These are phyloP conservation scores for Hypoxylon cercidicola DNA, from an alignment of 495 filamentous ascomycete species.

Conservation along the genomic window DNA sequence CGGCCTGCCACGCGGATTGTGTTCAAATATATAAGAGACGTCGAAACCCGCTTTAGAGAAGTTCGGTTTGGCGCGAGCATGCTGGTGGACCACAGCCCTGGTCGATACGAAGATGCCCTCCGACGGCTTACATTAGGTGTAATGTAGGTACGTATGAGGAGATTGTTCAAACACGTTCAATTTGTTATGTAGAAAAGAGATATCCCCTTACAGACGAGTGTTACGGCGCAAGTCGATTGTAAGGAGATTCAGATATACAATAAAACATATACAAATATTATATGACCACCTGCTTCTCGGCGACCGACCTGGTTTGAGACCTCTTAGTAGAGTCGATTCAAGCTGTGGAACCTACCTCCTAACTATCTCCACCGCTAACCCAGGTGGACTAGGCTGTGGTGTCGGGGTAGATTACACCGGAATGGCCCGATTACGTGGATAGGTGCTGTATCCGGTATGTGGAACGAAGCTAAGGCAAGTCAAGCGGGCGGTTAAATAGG, in stretches of 20 bases:
- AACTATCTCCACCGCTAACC: too few relatives aligned
- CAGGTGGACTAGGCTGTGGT: background rate
- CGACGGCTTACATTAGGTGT: slow-evolving; percentile 52
- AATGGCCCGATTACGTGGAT: background rate
- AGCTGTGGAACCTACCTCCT: too few relatives aligned
- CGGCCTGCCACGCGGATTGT: slow-evolving; percentile 72
- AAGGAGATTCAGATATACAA: too few relatives aligned
- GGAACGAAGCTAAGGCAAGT: slow-evolving; percentile 26
- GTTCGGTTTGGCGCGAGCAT: slow-evolving; percentile 76
- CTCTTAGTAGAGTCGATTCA: too few relatives aligned
- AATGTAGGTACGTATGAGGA: slow-evolving; percentile 18
- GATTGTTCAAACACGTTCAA: too few relatives aligned
- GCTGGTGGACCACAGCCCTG: slow-evolving; percentile 82
- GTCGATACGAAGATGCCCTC: slow-evolving; percentile 70
- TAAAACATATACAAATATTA: too few relatives aligned
- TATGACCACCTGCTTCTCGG: too few relatives aligned
- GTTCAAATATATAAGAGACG: slow-evolving; percentile 71
- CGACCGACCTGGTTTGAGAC: too few relatives aligned
- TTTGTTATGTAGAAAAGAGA: too few relatives aligned
- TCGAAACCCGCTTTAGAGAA: slow-evolving; percentile 74
- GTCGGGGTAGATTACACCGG: background rate
- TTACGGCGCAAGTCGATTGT: too few relatives aligned
- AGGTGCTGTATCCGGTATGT: slow-evolving; percentile 16
- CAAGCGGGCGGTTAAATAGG: slow-evolving; percentile 57
- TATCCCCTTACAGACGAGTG: too few relatives aligned